phyloP scores from a whole-genome alignment of 345 rosid species.

The Lagerstroemia speciosa region DNA sequence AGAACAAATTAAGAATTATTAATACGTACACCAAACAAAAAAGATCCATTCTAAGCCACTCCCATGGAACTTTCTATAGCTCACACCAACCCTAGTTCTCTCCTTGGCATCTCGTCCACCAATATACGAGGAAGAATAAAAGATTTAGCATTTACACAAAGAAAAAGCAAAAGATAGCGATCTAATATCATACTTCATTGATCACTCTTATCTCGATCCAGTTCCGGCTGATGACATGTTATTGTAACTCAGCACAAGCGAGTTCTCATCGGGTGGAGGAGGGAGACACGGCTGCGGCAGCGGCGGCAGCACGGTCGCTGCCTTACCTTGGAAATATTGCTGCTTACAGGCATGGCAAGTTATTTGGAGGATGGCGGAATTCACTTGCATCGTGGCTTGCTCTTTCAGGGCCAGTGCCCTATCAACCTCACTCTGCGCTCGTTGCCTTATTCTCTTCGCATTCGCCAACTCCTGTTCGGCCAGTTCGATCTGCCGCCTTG shows the following conservation, averaged over 20 bases:
- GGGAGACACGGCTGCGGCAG: not conserved
- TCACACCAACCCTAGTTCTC: not conserved
- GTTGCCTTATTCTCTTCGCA: conserved; percentile 70
- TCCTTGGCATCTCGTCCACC: not conserved
- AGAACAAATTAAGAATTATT: not conserved
- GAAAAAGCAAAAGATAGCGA: not conserved
- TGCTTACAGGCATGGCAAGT: conserved; percentile 75
- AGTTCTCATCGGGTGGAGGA: conserved; percentile 23
- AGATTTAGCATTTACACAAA: not conserved
- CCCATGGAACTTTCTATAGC: not conserved
- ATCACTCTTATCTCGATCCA: conserved; percentile 5
- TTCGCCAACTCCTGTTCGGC: conserved; percentile 80
- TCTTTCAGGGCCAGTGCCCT: conserved; percentile 58
- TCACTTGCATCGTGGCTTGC: conserved; percentile 56
- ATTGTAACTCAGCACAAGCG: conserved; percentile 38
- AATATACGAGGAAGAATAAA: not conserved
- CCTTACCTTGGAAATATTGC: conserved; percentile 32
- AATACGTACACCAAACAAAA: not conserved
- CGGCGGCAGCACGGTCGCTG: not conserved
- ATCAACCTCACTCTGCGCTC: conserved; percentile 67
- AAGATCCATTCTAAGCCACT: not conserved
- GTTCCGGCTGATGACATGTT: conserved; percentile 34
- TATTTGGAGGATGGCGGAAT: conserved; percentile 56
- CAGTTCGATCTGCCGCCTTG: conserved; percentile 58
- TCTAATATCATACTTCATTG: not conserved